Percentiles rank a stretch among this genome's conserved stretches.
Evolutionary conservation across 768 basidiomycete species (phyloP).

Genomic region (Hypholoma sublateritium): DNA sequence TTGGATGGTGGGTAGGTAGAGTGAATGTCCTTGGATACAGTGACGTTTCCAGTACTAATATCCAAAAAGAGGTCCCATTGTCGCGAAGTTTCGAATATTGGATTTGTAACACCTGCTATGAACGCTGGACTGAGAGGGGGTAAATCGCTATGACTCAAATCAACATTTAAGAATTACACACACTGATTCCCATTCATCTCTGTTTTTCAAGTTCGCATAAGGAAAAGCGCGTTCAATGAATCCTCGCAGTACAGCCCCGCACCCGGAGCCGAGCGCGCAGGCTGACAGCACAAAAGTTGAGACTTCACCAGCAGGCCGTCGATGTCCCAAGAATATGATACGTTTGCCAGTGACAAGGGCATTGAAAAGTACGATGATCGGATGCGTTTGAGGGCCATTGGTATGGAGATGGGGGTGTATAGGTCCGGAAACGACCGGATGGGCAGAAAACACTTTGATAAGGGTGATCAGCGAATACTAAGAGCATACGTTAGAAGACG

Average conservation of each 20-base stretch:
- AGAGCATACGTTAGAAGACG: slow-evolving; percentile 4
- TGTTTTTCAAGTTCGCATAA: slow-evolving; percentile 86
- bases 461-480: slow-evolving; percentile 93
- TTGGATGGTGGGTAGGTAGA: slow-evolving; percentile 48
- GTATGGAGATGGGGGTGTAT: slow-evolving; percentile 93
- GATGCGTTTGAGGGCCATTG: slow-evolving; percentile 86
- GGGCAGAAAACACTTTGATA: slow-evolving; percentile 73
- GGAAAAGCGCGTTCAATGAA: slow-evolving; percentile 93
- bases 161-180: slow-evolving; percentile 38
- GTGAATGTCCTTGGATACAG: slow-evolving; percentile 84
- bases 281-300: slow-evolving; percentile 92
- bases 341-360: slow-evolving; percentile 93
- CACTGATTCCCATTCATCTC: slow-evolving; percentile 90
- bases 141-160: slow-evolving; percentile 1
- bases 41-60: slow-evolving; percentile 82
- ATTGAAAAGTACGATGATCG: slow-evolving; percentile 94
- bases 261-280: slow-evolving; percentile 90
- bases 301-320: slow-evolving; percentile 85
- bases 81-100: slow-evolving; percentile 86
- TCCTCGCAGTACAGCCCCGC: slow-evolving; percentile 79
- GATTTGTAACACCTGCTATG: slow-evolving; percentile 97
- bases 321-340: slow-evolving; percentile 94
- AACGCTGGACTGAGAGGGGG: slow-evolving; percentile 68
- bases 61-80: slow-evolving; percentile 95
- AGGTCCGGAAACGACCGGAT: slow-evolving; percentile 65